Base-by-base conservation (phyloP, 495 filamentous ascomycete species). In the Paragyromitra xinjiangensis region DNA sequence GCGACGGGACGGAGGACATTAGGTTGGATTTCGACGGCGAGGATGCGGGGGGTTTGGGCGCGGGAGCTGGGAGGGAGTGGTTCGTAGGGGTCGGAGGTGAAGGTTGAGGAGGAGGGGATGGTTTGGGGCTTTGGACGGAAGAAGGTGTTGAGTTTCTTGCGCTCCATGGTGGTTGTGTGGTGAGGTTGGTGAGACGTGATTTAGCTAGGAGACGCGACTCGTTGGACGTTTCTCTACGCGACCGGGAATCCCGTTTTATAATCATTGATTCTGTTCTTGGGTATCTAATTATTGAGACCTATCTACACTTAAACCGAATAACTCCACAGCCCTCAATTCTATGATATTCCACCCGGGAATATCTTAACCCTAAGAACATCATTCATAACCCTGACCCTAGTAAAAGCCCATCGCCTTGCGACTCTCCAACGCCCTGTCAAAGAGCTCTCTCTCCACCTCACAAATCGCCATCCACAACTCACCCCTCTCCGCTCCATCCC, bases 11-110 rank as follows among this genome's bases (percentile, higher is more conserved):
- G 89, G 44, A 99, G 87, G 0, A 93, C 95, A 26, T 92, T 89
- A 3, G 94, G 92, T 19, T 94, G 94, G 40, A 99, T 91, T 44
- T 95, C 83, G 67, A 99, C 94, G 12, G 95, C 93, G 6, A 98
- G 86, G 63, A 97, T 91, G 22, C 92, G 93, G 0, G 92, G 88
- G 78, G 92, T 92, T 14, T 83, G 73, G 83, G 83, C 74, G 24
- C 77, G 77, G 9, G 81, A 73, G 64, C 73, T 75, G 14, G 64
- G 81, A 2, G 81, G 74, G 63, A 83, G 81, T 0, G 81, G 81
- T 14, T 81, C 81, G 64, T 81, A 83, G 37, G 73, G 82, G 80
- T 81, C 78, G 11, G 64, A 74, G 22, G 80, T 65, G 51, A 77
- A 73, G 51, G 76, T 37, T 11, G 64, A 55, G 42, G 78, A 64